Conservation (phyloP, 225 moss, liverwort and hornwort genomes). For the Thuidium tamariscinum region DNA sequence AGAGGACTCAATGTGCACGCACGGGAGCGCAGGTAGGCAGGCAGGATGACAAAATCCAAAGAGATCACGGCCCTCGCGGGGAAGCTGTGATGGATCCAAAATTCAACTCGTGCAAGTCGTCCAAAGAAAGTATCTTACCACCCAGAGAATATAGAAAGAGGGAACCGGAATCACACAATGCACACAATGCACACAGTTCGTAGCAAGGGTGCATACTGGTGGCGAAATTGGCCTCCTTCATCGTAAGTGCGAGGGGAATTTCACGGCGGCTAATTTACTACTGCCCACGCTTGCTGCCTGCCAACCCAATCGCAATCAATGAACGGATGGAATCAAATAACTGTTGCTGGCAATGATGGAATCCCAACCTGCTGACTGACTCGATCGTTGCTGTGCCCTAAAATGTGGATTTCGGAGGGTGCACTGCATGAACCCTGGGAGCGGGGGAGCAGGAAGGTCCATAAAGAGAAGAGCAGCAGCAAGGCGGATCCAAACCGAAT, state of each 20-base stretch:
- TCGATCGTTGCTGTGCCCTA: neutral
- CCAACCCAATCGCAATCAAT: neutral
- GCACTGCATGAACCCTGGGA: neutral
- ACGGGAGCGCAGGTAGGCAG: neutral
- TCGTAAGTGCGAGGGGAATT: neutral
- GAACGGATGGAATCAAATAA: neutral
- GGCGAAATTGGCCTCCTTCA: neutral
- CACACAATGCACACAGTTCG: neutral
- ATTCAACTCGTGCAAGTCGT: neutral
- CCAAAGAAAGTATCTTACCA: neutral
- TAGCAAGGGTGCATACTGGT: neutral
- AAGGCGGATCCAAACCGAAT: neutral
- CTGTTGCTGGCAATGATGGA: neutral
- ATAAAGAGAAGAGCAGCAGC: neutral
- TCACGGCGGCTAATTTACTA: neutral
- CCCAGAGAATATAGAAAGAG: neutral
- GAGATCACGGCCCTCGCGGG: neutral
- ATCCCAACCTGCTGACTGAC: neutral
- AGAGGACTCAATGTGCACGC: neutral
- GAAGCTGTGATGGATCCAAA: neutral
- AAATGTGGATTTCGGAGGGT: neutral
- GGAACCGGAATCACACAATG: neutral
- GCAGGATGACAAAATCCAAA: neutral
- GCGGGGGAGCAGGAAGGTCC: neutral
- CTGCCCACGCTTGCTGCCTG: neutral